Evolutionary conservation across 2,329 filamentous ascomycete genomes (phyloP).

Genomic region (Tothia fuscella): DNA sequence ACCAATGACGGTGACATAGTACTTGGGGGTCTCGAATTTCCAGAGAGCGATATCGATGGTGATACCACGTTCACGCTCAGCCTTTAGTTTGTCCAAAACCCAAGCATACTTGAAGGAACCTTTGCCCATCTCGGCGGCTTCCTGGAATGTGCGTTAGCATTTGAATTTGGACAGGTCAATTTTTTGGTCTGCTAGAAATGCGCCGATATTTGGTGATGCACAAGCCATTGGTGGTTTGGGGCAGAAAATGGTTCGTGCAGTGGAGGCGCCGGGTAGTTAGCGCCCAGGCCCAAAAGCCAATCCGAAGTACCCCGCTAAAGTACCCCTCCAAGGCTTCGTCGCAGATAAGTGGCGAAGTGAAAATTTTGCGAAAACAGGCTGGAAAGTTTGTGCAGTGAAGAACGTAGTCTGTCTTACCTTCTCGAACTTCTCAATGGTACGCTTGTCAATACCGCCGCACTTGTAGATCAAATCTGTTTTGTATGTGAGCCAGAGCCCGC

Average conservation of each 20-base stretch:
- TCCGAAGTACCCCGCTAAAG: conserved; percentile 4
- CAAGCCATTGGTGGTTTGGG: too few relatives aligned
- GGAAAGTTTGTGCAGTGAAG: too few relatives aligned
- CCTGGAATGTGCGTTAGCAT: conserved; percentile 37
- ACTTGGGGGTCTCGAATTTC: conserved; percentile 99
- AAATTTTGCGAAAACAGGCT: conserved; percentile 20
- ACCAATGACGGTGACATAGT: conserved; percentile 97
- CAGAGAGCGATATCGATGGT: conserved; percentile 99
- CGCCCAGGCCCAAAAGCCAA: too few relatives aligned
- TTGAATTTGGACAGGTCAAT: too few relatives aligned
- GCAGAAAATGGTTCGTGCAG: too few relatives aligned
- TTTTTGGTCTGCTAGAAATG: too few relatives aligned
- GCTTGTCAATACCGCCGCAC: conserved; percentile 99
- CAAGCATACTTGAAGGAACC: conserved; percentile 99
- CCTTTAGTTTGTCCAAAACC: conserved; percentile 99
- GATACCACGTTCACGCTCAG: conserved; percentile 99
- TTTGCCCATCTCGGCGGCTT: conserved; percentile 98
- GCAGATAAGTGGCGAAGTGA: conserved; percentile 1
- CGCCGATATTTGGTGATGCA: too few relatives aligned
- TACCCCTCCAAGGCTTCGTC: neutral
- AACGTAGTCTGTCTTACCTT: conserved; percentile 69
- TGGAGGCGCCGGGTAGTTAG: too few relatives aligned
- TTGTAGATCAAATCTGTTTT: conserved; percentile 87
- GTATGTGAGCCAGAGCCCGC: conserved; percentile 18
- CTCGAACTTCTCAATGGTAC: conserved; percentile 99